These are phyloP conservation scores for Gomphus sp. DNA, from an alignment of 1,284 basidiomycete genomes.

Conservation along the genomic window DNA sequence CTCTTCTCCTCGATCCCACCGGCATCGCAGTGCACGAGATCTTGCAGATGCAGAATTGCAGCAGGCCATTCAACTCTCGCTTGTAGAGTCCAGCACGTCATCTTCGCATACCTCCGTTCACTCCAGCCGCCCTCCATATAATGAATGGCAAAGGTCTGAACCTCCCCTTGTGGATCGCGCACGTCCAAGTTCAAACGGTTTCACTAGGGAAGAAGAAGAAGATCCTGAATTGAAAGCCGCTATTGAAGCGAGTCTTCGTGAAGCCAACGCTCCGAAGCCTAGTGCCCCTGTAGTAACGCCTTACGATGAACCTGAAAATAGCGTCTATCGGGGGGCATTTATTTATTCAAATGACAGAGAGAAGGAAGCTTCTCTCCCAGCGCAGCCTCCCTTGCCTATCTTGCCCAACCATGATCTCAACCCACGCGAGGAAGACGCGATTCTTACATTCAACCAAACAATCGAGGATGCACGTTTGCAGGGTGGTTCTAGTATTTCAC, in stretches of 20 bases:
- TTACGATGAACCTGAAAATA: conserved; percentile 29
- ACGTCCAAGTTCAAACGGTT: conserved; percentile 28
- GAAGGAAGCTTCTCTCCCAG: conserved; percentile 26
- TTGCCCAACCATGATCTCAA: conserved; percentile 72
- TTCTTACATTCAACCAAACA: conserved; percentile 84
- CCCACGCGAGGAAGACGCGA: conserved; percentile 72
- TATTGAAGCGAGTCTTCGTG: conserved; percentile 90
- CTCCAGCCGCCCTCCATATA: conserved; percentile 23
- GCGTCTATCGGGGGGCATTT: conserved; percentile 23
- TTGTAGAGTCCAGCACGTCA: conserved; percentile 60
- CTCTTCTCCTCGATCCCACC: conserved; percentile 33
- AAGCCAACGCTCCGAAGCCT: conserved; percentile 70
- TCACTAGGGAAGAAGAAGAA: conserved; percentile 61
- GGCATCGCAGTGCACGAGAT: conserved; percentile 48
- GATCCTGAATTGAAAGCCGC: conserved; percentile 91
- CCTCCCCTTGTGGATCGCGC: conserved; percentile 60
- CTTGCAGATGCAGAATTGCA: conserved; percentile 85
- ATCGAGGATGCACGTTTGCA: conserved; percentile 77
- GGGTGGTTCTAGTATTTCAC: conserved; percentile 67
- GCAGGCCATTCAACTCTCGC: conserved; percentile 86
- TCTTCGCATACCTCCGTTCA: conserved; percentile 26
- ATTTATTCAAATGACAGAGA: neutral
- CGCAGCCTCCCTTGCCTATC: conserved; percentile 25
- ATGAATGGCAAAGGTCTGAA: conserved; percentile 52
- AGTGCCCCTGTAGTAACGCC: conserved; percentile 61